phyloP scores from a whole-genome alignment of 768 basidiomycete species.

The Russula olivacea region DNA sequence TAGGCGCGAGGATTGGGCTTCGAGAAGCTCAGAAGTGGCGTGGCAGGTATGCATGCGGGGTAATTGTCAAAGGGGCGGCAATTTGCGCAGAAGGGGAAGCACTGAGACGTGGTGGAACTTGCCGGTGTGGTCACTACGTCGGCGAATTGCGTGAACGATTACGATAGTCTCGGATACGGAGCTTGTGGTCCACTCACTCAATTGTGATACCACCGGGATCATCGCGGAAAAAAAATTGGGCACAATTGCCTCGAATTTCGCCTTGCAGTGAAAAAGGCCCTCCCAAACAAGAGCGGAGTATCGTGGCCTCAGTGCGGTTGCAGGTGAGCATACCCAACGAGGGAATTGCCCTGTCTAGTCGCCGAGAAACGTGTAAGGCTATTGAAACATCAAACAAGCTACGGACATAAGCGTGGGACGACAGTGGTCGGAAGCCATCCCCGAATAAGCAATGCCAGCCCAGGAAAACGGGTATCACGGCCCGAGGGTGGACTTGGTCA shows the following conservation, averaged over 20 bases:
- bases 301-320: not conserved
- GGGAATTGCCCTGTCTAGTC: not conserved
- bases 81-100: slow-evolving; percentile 9
- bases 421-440: slow-evolving; percentile 4
- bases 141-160: slow-evolving; percentile 3
- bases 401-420: slow-evolving; percentile 14
- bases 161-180: not conserved
- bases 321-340: not conserved
- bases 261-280: not conserved
- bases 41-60: slow-evolving; percentile 19
- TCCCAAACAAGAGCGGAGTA: not conserved
- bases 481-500: slow-evolving; percentile 1
- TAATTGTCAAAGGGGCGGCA: slow-evolving; percentile 19
- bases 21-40: slow-evolving; percentile 22
- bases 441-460: slow-evolving; percentile 8
- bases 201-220: slow-evolving; percentile 4
- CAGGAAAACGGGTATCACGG: slow-evolving; percentile 13
- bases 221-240: slow-evolving; percentile 1
- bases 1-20: slow-evolving; percentile 16
- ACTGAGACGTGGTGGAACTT: slow-evolving; percentile 8
- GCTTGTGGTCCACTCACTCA: not conserved
- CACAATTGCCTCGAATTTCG: not conserved
- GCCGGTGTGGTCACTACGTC: slow-evolving; percentile 3
- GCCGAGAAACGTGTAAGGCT: not conserved
- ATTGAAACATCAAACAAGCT: not conserved